Evolutionary conservation across 2,329 filamentous ascomycete species (phyloP).

Genomic region (Apiospora arundinis): DNA sequence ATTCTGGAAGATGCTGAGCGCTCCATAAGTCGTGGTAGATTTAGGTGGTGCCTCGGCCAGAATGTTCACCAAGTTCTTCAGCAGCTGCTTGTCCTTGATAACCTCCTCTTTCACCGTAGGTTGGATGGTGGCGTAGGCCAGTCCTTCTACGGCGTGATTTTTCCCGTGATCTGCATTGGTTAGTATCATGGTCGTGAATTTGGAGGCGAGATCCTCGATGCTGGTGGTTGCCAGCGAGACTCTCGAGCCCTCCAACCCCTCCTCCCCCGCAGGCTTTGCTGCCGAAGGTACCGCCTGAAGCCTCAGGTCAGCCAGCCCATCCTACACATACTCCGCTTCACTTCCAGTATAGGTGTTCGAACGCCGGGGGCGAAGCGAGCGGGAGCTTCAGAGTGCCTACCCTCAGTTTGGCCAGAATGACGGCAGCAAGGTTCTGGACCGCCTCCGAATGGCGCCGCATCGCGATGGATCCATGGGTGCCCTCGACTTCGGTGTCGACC

Average conservation of each 20-base stretch:
- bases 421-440: constrained; percentile 71
- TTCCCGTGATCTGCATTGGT: constrained; percentile 62
- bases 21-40: constrained; percentile 81
- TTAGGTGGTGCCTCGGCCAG: constrained; percentile 65
- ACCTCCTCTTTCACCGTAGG: constrained; percentile 85
- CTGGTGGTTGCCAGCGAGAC: constrained; percentile 62
- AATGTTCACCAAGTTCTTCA: constrained; percentile 72
- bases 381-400: constrained; percentile 52
- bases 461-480: constrained; percentile 62
- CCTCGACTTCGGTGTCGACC: constrained; percentile 62
- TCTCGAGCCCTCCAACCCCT: constrained; percentile 47
- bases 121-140: constrained; percentile 90
- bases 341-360: constrained; percentile 35
- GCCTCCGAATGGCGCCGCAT: constrained; percentile 67
- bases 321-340: constrained; percentile 28
- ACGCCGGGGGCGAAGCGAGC: constrained; percentile 33
- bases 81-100: constrained; percentile 69
- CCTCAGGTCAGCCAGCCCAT: constrained; percentile 50
- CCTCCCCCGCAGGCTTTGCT: constrained; percentile 44
- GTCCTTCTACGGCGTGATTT: constrained; percentile 82
- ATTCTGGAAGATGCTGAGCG: constrained; percentile 84
- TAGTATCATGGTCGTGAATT: constrained; percentile 71
- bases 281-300: constrained; percentile 61
- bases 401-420: constrained; percentile 76
- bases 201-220: constrained; percentile 68